Evolutionary conservation across 495 filamentous ascomycete genomes (phyloP).

Genomic region (Mycothermus thermophilus): DNA sequence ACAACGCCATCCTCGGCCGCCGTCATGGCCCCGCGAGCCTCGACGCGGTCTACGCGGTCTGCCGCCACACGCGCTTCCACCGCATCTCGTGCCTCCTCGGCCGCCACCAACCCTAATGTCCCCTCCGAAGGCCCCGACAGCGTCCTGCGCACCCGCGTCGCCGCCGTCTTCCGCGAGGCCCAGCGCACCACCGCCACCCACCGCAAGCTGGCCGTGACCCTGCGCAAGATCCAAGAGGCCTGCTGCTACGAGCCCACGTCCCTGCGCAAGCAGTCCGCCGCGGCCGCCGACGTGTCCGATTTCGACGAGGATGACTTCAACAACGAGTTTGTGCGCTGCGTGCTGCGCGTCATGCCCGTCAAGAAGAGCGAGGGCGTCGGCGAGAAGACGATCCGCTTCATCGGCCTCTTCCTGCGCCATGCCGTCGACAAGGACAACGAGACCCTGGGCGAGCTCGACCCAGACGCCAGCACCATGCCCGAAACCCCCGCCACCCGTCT

Average conservation of each 20-base stretch:
- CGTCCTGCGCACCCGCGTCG: constrained; percentile 60
- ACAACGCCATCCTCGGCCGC: too few species aligned
- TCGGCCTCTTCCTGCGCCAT: constrained; percentile 70
- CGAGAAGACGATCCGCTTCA: constrained; percentile 70
- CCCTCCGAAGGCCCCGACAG: constrained; percentile 61
- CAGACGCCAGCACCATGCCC: constrained; percentile 46
- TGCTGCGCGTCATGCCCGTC: constrained; percentile 66
- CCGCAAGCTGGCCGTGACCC: constrained; percentile 70
- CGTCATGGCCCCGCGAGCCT: constrained; percentile 14
- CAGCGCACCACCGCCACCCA: constrained; percentile 80
- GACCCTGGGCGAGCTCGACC: constrained; percentile 33
- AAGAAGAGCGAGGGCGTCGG: constrained; percentile 88
- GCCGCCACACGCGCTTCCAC: constrained; percentile 38
- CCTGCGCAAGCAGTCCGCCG: constrained; percentile 30
- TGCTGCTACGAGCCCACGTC: constrained; percentile 65
- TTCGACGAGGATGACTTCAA: constrained; percentile 80
- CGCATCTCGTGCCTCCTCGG: constrained; percentile 47
- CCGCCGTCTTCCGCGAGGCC: constrained; percentile 69
- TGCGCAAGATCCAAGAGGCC: constrained; percentile 76
- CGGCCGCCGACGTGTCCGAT: constrained; percentile 34
- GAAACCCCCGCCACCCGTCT: constrained; percentile 76
- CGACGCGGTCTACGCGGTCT: constrained; percentile 47
- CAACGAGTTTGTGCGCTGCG: constrained; percentile 65
- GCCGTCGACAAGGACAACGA: constrained; percentile 69
- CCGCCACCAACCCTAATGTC: constrained; percentile 40